phyloP scores from a whole-genome alignment of 192 early-diverging fungal genomes.

The Coemansia sp. region DNA sequence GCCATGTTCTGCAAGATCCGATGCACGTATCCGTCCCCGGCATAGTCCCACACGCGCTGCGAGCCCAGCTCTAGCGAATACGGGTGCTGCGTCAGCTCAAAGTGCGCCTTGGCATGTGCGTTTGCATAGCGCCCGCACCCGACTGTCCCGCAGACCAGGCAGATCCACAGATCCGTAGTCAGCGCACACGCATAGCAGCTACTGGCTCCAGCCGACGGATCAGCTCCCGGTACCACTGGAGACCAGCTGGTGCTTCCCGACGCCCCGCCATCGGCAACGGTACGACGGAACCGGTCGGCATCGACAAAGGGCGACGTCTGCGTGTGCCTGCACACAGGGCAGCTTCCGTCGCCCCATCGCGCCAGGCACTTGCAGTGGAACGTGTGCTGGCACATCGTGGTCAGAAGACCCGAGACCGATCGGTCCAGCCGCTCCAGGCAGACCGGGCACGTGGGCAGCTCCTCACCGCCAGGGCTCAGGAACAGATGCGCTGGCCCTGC shows the following conservation, averaged over 20 bases:
- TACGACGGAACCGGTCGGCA: conserved; percentile 27
- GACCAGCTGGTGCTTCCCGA: neutral
- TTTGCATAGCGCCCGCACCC: conserved; percentile 94
- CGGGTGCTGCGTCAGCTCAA: conserved; percentile 75
- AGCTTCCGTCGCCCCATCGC: conserved; percentile 89
- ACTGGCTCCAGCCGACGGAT: conserved; percentile 29
- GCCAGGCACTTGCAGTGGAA: conserved; percentile 91
- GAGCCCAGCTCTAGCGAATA: conserved; percentile 94
- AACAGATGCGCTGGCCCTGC: conserved; percentile 22
- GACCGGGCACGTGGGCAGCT: conserved; percentile 94
- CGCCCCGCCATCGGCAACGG: conserved; percentile 10
- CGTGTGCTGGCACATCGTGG: conserved; percentile 92
- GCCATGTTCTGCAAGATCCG: conserved; percentile 86
- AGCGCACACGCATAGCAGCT: conserved; percentile 77
- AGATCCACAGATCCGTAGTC: conserved; percentile 89
- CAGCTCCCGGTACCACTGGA: too few species aligned
- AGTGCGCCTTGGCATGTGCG: conserved; percentile 89
- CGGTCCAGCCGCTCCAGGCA: conserved; percentile 96
- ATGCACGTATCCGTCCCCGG: conserved; percentile 95
- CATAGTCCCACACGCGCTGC: conserved; percentile 98
- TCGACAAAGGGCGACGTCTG: conserved; percentile 54
- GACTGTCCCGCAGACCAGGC: conserved; percentile 92
- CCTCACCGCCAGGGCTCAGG: conserved; percentile 39
- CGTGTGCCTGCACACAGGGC: conserved; percentile 89
- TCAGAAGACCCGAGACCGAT: conserved; percentile 82